Evolutionary conservation across 2,329 filamentous ascomycete genomes (phyloP).

Genomic region (Colletotrichum musae): DNA sequence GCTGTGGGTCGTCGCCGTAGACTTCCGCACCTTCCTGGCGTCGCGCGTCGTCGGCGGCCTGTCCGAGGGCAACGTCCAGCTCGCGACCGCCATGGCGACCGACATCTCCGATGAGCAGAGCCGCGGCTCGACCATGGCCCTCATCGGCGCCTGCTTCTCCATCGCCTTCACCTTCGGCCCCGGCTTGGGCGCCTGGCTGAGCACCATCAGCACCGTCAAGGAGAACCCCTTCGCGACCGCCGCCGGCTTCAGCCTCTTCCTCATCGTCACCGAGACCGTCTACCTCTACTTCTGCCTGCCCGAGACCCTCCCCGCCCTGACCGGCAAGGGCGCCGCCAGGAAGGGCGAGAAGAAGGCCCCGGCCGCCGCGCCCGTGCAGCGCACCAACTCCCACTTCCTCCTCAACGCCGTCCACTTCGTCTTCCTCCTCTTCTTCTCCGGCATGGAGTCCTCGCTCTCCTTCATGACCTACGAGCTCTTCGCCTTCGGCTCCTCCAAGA

Average conservation of each 20-base stretch:
- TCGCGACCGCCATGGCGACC: slow-evolving; percentile 95
- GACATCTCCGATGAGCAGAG: slow-evolving; percentile 91
- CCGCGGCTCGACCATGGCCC: slow-evolving; percentile 92
- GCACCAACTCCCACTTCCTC: slow-evolving; percentile 86
- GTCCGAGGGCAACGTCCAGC: slow-evolving; percentile 96
- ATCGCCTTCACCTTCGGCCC: slow-evolving; percentile 98
- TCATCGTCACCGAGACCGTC: slow-evolving; percentile 88
- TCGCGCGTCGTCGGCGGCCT: slow-evolving; percentile 92
- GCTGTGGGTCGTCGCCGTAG: slow-evolving; percentile 92
- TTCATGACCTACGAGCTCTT: slow-evolving; percentile 99
- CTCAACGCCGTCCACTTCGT: slow-evolving; percentile 90
- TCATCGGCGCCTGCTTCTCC: slow-evolving; percentile 96
- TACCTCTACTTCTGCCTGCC: slow-evolving; percentile 90
- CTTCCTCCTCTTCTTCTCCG: slow-evolving; percentile 97
- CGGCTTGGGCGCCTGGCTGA: slow-evolving; percentile 88
- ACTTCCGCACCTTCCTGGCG: slow-evolving; percentile 97
- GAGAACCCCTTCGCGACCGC: slow-evolving; percentile 96
- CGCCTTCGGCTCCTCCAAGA: slow-evolving; percentile 82
- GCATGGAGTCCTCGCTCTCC: slow-evolving; percentile 96
- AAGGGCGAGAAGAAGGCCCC: slow-evolving; percentile 40
- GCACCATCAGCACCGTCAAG: slow-evolving; percentile 81
- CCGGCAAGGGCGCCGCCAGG: slow-evolving; percentile 48
- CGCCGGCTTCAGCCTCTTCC: slow-evolving; percentile 85
- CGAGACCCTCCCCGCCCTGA: slow-evolving; percentile 82
- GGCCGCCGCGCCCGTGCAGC: slow-evolving; percentile 51